Evolutionary conservation across 768 basidiomycete genomes (phyloP), one percentile per base, ranked within the genome.

Genomic region (Amanita exitialis): DNA sequence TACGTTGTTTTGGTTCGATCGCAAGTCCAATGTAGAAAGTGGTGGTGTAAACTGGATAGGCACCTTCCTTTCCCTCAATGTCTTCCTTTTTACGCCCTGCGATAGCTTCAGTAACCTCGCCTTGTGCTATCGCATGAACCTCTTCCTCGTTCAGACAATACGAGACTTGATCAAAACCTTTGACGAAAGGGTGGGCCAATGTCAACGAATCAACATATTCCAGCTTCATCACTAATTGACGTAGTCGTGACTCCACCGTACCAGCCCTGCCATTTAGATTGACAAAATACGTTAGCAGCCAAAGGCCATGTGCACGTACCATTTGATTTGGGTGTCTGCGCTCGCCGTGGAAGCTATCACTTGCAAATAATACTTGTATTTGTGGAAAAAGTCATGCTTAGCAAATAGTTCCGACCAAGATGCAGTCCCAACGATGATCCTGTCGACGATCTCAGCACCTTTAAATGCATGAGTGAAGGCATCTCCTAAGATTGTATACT

Each of bases 171-270:
- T 93, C 89, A 63, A 96, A 93, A 45, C 92, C 91, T 65, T 90
- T 93, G 68, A 90, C 77, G 70, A 91, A 96, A 30, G 96, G 96
- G 71, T 98, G 96, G 43, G 93, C 94, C 53, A 93, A 73, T 51
- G 82, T 80, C 59, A 99, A 74, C 51, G 90, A 85, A 54, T 97
- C 96, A 58, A 93, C 91, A 58, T 85, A 90, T 73, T 98, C 95
- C 48, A 99, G 82, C 70, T 96, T 96, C 84, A 95, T 94, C 50
- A 99, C 93, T 25, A 99, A 77, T 65, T 93, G 93, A 39, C 96
- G 83, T 71, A 98, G 77, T 59, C 89, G 81, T 18, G 96, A 97
- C 70, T 99, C 95, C 25, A 99, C 96, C n/a, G 94, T 97, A 39
- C 95, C 95, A n/a, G 92, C 66, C 76, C 76, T 78, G 49, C 28